phyloP scores from a whole-genome alignment of 2,329 filamentous ascomycete species.

The Pleoardoris graminearum region DNA sequence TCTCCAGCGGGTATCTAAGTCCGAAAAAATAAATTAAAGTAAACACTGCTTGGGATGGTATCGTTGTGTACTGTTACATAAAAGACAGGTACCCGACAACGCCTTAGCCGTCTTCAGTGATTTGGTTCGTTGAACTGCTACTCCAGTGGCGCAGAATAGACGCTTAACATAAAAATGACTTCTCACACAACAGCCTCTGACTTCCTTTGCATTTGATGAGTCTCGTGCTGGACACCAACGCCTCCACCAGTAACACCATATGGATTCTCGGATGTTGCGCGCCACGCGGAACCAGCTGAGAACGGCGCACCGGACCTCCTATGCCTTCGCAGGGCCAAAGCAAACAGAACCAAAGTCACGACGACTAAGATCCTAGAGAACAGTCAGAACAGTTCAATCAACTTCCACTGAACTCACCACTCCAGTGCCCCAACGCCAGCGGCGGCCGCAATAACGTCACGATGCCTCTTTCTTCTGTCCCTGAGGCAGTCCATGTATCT shows the following conservation, averaged over 20 bases:
- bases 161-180: too few relatives aligned
- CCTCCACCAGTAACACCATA: background rate
- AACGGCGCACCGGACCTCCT: constrained; percentile 10
- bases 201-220: background rate
- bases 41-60: too few relatives aligned
- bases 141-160: too few relatives aligned
- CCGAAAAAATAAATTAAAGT: too few relatives aligned
- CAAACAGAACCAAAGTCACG: constrained; percentile 7
- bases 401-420: background rate
- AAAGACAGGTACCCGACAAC: too few relatives aligned
- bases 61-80: too few relatives aligned
- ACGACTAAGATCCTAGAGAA: constrained; percentile 4
- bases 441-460: constrained; percentile 8
- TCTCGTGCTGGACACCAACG: background rate
- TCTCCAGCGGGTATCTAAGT: too few relatives aligned
- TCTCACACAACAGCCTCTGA: background rate
- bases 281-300: constrained; percentile 2
- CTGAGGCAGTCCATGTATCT: background rate
- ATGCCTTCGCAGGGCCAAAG: constrained; percentile 3
- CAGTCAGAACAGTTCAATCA: background rate
- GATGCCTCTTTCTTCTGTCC: constrained; percentile 7
- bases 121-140: too few relatives aligned
- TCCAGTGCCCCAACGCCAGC: constrained; percentile 11
- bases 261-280: constrained; percentile 9
- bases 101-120: too few relatives aligned